Evolutionary conservation across 768 basidiomycete species (phyloP), one percentile per base, ranked within the genome.

Genomic region (Chiua virens): DNA sequence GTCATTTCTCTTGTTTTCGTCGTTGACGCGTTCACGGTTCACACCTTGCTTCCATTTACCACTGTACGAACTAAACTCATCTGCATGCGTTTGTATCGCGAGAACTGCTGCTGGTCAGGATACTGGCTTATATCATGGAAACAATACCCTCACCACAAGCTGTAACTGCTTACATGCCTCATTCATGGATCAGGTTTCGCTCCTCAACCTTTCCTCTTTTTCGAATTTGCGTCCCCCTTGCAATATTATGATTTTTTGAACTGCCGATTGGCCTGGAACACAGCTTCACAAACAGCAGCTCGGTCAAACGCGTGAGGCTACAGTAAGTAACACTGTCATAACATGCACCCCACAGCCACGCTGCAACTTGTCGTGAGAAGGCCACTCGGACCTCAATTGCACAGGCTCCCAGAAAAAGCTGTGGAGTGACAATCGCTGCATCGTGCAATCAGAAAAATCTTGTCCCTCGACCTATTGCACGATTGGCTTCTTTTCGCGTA

Each of bases 61-160:
- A 42, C 45, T 57, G 62, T 56, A 58, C 36, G 48, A 43, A 37
- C 37, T 34, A 32, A 32, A 20, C 20, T 37, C 54, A 57, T 53
- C 21, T 52, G 45, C 55, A 57, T 51, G 40, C 45, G 34, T 21
- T 36, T 40, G 46, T 42, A n/a, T 34, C 28, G 23, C 54, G 42
- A 54, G 49, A 45, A 53, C 40, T 51, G 52, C 40, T 51, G 52
- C 61, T 64, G 54, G 58, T 46, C 61, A 66, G 58, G 47, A 52
- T 56, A 21, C 40, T 57, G 37, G 53, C 41, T 51, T 58, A 52
- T 58, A 45, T 41, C 45, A 61, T 27, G 59, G 56, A 64, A 54
- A 52, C 52, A 28, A 61, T 53, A 49, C 52, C 60, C 57, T 28
- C 56, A 58, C 32, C 27, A 47, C 55, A 63, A 52, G 47, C 52